Evolutionary conservation across 192 early-diverging fungal genomes (phyloP).

Genomic region (Backusella australiensis): DNA sequence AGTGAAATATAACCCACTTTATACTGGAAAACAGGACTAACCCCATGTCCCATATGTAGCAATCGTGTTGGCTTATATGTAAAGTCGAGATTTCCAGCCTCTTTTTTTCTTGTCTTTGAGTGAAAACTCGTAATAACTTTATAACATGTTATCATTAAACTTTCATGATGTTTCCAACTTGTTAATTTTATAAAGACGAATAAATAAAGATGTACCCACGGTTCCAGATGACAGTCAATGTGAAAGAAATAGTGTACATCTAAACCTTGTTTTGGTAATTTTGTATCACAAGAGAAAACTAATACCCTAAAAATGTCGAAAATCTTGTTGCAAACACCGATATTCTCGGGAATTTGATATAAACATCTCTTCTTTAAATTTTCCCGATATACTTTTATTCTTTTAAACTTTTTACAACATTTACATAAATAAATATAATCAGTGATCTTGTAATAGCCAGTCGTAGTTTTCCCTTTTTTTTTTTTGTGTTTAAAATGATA

Average conservation of each 20-base stretch:
- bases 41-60: no score
- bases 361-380: neutral
- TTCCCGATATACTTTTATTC: neutral
- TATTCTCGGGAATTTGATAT: neutral
- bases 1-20: no score
- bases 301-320: neutral
- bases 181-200: neutral
- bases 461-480: no score
- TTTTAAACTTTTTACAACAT: neutral
- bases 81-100: no score
- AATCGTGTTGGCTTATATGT: no score
- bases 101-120: no score
- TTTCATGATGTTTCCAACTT: neutral
- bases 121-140: no score
- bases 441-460: no score
- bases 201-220: neutral
- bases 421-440: no score
- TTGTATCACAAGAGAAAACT: neutral
- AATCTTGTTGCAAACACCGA: neutral
- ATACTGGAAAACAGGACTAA: no score
- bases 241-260: neutral
- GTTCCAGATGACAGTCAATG: neutral
- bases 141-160: no score
- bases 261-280: neutral
- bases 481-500: neutral